phyloP scores from a whole-genome alignment of 176 grass and related monocot genomes.

The Carex littledalei region DNA sequence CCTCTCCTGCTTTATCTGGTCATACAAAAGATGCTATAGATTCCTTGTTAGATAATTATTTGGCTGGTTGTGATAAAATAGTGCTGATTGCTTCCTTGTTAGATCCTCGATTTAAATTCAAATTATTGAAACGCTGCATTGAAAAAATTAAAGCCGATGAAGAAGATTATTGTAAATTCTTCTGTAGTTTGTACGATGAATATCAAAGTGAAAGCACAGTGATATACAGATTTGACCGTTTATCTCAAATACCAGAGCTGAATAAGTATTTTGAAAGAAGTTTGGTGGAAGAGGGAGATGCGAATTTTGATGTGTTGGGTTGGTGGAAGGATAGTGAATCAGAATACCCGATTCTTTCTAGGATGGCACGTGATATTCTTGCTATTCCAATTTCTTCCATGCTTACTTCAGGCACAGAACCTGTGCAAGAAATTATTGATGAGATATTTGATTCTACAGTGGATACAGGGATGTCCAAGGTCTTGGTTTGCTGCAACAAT shows the following conservation, averaged over 20 bases:
- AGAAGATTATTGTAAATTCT: neutral
- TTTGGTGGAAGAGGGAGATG: neutral
- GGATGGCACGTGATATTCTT: slow-evolving; percentile 16
- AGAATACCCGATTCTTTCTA: slow-evolving; percentile 6
- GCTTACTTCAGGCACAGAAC: neutral
- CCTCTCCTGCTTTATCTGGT: neutral
- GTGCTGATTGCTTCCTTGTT: neutral
- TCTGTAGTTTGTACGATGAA: neutral
- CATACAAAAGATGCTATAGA: too few relatives aligned
- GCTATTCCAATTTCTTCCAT: neutral
- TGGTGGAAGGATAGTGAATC: slow-evolving; percentile 5
- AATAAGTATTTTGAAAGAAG: neutral
- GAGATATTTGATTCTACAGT: neutral
- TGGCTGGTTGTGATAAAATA: neutral
- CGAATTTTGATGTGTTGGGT: slow-evolving; percentile 6
- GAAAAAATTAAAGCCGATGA: too few relatives aligned
- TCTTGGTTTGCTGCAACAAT: slow-evolving; percentile 9
- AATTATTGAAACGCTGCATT: neutral
- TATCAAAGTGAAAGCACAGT: neutral
- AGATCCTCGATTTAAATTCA: neutral
- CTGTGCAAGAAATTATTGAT: neutral
- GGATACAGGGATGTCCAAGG: neutral
- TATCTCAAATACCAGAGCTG: neutral
- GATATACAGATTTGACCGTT: neutral
- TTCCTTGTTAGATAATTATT: neutral